These are phyloP conservation scores for Penicillium nucicola DNA, from an alignment of 495 filamentous ascomycete species.

Conservation along the genomic window DNA sequence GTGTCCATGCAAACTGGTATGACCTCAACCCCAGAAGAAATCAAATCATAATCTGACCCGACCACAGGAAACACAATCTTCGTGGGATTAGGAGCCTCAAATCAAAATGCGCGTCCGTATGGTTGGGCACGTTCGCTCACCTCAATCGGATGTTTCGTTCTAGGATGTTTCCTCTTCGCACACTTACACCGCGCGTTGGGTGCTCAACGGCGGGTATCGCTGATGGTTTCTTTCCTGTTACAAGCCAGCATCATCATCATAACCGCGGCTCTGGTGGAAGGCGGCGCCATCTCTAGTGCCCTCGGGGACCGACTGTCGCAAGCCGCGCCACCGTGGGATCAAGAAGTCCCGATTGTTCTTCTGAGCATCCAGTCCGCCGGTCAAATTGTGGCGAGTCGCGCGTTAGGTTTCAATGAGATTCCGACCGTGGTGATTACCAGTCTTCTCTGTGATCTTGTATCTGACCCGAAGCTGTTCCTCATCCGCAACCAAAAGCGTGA, in stretches of 20 bases:
- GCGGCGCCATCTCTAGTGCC: conserved; percentile 35
- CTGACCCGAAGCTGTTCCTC: conserved; percentile 53
- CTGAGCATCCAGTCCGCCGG: conserved; percentile 67
- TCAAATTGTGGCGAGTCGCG: conserved; percentile 61
- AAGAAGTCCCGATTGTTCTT: conserved; percentile 52
- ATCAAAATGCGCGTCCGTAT: conserved; percentile 47
- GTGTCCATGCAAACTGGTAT: conserved; percentile 55
- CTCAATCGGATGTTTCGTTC: conserved; percentile 51
- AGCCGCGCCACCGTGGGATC: conserved; percentile 15
- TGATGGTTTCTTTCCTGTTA: conserved; percentile 52
- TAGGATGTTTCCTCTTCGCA: conserved; percentile 48
- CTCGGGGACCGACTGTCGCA: conserved; percentile 8
- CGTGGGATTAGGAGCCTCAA: conserved; percentile 55
- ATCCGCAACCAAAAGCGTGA: conserved; percentile 62
- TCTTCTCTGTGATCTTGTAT: conserved; percentile 61
- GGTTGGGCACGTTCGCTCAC: conserved; percentile 57
- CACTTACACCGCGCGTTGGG: conserved; percentile 28
- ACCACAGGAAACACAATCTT: conserved; percentile 57
- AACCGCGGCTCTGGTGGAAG: conserved; percentile 51
- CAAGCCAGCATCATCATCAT: conserved; percentile 53
- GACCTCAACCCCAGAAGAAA: not conserved
- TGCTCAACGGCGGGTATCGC: conserved; percentile 38
- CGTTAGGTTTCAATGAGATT: conserved; percentile 64
- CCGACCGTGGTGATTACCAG: conserved; percentile 70
- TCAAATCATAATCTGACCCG: not conserved